Evolutionary conservation across 2,329 filamentous ascomycete species (phyloP), one percentile per base, ranked within the genome.

Genomic region (Arthrobotrys megalospora): DNA sequence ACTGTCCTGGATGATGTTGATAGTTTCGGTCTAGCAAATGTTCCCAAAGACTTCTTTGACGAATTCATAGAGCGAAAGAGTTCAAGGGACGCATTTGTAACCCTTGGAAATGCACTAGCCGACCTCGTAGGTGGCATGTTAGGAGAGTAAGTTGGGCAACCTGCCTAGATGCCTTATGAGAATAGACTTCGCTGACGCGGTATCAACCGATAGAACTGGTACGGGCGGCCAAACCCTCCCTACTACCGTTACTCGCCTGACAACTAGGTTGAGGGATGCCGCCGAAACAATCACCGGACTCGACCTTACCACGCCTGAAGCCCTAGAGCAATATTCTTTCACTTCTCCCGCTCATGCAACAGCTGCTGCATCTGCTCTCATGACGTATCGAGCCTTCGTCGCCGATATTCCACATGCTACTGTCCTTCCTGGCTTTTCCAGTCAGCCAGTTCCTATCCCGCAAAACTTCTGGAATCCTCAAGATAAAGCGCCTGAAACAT

Each of bases 401-500:
- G 6, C 7, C 19, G 24, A 52, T 10, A 45, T 71, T 47, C 68
- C 68, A 1, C 16, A 64, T 1, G 45, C 55, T 1, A 47, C 58
- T 12, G 45, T 71, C n/a, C 34, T 41, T 2, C 41, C 34, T 2
- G 19, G 28, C 7, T 71, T 71, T 21, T 1, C 8, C n/a, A 71
- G 64, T 24, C 41, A 34, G 28, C 45, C 36, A 4, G 45, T 71
- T 2, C 41, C 68, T 12, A 64, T 71, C 11, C 58, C 58, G 0
- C 45, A 41, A 16, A 47, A 71, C 24, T 71, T 71, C 38, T 71
- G 68, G 68, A 47, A 71, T 28, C 68, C 68, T 10, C 19, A 64
- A 6, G 68, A 71, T 19, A 19, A 45, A 12, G 24, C 24, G 2
- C 68, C 68, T 12, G 10, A 52, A 34, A 48, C 14, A 2, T 72